Conservation (phyloP, 176 grass and related monocot genomes). For the Juncus effusus region DNA sequence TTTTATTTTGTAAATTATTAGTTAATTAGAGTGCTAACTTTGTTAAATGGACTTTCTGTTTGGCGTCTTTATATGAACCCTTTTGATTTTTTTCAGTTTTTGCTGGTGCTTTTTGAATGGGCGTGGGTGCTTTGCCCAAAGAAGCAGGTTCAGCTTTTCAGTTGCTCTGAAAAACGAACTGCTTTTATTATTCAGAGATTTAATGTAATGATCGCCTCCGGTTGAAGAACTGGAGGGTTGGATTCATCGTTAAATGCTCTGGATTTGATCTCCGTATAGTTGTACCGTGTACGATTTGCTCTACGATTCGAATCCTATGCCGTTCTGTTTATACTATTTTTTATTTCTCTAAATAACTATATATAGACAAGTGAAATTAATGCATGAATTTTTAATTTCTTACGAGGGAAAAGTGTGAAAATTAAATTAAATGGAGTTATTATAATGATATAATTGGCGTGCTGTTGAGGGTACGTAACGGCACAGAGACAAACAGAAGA, state of each 20-base stretch:
- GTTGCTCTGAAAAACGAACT: no score
- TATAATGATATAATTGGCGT: background rate
- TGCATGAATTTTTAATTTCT: no score
- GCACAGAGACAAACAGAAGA: conserved; percentile 7
- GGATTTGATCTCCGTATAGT: background rate
- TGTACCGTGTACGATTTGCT: background rate
- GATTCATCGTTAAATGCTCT: no score
- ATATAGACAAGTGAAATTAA: no score
- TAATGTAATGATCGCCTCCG: no score
- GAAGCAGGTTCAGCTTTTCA: conserved; percentile 4
- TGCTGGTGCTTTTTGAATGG: conserved; percentile 9
- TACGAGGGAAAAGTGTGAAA: background rate
- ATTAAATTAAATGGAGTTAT: background rate
- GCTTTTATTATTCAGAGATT: background rate
- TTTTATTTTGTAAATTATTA: conserved; percentile 30
- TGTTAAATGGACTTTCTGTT: conserved; percentile 6
- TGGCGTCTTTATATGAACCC: background rate
- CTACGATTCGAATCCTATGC: background rate
- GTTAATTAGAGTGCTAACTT: conserved; percentile 17
- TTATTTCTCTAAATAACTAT: no score
- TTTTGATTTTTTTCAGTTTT: conserved; percentile 3
- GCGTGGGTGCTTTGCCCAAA: conserved; percentile 26
- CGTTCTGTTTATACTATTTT: no score
- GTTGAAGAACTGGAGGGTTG: no score
- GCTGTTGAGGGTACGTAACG: conserved; percentile 9